Percentiles rank a stretch among this genome's conserved stretches.
Evolutionary conservation across 345 rosid species (phyloP).

Genomic region (Trapa incisa): DNA sequence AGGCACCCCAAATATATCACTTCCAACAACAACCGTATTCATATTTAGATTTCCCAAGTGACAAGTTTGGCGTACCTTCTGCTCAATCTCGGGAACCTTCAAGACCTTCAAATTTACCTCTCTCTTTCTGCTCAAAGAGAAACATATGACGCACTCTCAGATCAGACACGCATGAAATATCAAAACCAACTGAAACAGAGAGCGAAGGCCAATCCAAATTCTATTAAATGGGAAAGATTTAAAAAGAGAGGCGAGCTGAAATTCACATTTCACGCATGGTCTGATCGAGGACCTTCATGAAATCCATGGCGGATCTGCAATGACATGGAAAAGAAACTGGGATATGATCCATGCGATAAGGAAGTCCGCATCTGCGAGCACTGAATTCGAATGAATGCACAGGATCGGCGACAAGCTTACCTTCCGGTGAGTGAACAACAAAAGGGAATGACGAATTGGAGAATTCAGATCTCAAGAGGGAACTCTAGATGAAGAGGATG

Average conservation of each 20-base stretch:
- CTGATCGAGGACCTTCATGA: slow-evolving; percentile 96
- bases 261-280: slow-evolving; percentile 95
- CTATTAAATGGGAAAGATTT: neutral
- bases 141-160: neutral
- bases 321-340: neutral
- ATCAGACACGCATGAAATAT: neutral
- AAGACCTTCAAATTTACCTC: slow-evolving; percentile 96
- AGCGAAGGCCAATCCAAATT: neutral
- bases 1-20: neutral
- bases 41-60: neutral
- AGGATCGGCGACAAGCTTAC: slow-evolving; percentile 1
- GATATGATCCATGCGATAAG: neutral
- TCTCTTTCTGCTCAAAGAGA: slow-evolving; percentile 50
- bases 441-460: neutral
- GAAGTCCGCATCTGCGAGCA: neutral
- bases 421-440: no score
- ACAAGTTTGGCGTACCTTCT: slow-evolving; percentile 42
- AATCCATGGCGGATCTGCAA: slow-evolving; percentile 65
- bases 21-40: neutral
- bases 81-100: slow-evolving; percentile 97
- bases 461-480: slow-evolving; percentile 8
- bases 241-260: slow-evolving; percentile 5
- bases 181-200: neutral
- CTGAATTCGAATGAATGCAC: neutral
- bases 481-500: neutral